Evolutionary conservation across 805 yeast genomes (phyloP), one percentile per base, ranked within the genome.

Genomic region (Yarrowia hollandica): DNA sequence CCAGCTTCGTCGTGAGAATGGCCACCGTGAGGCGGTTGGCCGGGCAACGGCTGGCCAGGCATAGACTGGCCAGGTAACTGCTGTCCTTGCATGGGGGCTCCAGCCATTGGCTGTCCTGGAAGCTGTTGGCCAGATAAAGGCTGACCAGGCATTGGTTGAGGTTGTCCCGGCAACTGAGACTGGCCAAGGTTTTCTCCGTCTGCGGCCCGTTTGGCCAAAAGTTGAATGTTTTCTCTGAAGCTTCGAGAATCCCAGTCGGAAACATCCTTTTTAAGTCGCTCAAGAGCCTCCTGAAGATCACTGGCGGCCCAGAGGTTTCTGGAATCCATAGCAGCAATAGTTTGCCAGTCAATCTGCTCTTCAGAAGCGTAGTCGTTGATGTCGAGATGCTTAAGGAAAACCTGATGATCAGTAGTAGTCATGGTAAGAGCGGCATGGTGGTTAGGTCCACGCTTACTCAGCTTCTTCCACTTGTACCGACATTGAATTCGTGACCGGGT

Each of bases 401-500:
- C 80, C 37, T 76, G 68, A 61, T 78, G 75, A 42, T 83, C 85
- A n/a, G 72, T 73, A 12, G 69, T 66, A 23, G 73, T 73, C 67
- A 82, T 79, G 11, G 72, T 71, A 2, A 52, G 35, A 50, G 75
- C 74, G 11, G 78, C 76, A 60, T 79, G 73, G 12, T 69, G 70
- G 15, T 72, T 64, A 1, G 81, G 79, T 62, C 84, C 86, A 61
- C 86, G 76, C 66, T 82, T 84, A 57, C 84, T 72, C 5, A 90
- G 67, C 72, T 91, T 92, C 68, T 86, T 86, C 97, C 97, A 92
- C 70, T 92, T 92, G 72, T 92, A 92, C 61, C 98, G 81, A 70
- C 97, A 91, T 72, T 92, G 98, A 64, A 92, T 91, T 65, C 98
- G 79, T 1, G 96, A 87, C 62, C 98, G 79, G 1, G 82, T 77